Conservation (phyloP, 345 rosid genomes). For the Populus deltoides region DNA sequence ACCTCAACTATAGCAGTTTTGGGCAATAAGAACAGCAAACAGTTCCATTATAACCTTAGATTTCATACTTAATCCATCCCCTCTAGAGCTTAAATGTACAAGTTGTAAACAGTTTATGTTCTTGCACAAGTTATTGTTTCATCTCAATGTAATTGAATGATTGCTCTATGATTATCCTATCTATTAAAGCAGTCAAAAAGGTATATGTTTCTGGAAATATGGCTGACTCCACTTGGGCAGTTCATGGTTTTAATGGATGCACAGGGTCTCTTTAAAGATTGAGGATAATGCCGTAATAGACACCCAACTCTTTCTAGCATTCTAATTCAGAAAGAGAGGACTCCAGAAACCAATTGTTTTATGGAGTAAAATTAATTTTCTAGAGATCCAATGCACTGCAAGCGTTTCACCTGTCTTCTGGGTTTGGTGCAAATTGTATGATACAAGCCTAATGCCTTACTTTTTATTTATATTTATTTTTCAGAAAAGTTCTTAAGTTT, state of each 20-base stretch:
- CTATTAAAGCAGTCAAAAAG: background rate
- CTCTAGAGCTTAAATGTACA: background rate
- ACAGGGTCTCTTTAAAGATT: background rate
- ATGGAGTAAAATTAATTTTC: background rate
- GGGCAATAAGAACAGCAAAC: background rate
- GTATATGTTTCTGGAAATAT: background rate
- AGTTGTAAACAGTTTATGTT: background rate
- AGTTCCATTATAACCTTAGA: background rate
- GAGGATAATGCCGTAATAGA: background rate
- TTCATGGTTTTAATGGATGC: background rate
- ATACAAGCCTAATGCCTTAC: background rate
- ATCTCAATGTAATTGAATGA: background rate
- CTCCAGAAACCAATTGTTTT: background rate
- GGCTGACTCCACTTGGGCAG: background rate
- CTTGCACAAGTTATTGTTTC: background rate
- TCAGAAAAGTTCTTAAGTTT: conserved; percentile 75
- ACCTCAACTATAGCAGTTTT: background rate
- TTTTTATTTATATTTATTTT: conserved; percentile 3
- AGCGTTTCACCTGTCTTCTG: background rate
- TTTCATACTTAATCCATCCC: background rate
- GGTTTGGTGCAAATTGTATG: background rate
- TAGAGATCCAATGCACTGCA: background rate
- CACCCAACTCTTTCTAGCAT: background rate
- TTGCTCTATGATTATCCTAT: background rate
- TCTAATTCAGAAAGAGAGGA: background rate